Evolutionary conservation across 2,329 filamentous ascomycete species (phyloP).

Genomic region (Camillea tinctor): DNA sequence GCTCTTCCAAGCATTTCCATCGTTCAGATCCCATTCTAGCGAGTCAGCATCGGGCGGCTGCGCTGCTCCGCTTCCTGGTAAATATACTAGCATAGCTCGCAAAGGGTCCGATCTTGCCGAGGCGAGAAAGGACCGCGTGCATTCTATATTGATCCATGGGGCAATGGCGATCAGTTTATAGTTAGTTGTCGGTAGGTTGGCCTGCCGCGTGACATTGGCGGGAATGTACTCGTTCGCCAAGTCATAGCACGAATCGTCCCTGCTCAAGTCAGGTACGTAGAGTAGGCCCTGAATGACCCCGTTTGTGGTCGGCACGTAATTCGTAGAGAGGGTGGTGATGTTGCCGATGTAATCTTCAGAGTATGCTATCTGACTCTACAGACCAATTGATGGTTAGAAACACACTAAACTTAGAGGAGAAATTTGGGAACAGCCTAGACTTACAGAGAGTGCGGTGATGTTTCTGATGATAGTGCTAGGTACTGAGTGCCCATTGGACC

Average conservation of each 20-base stretch:
- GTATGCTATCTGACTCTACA: constrained; percentile 48
- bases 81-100: constrained; percentile 64
- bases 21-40: constrained; percentile 67
- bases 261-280: constrained; percentile 73
- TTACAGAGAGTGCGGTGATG: constrained; percentile 55
- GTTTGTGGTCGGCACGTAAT: constrained; percentile 57
- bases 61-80: constrained; percentile 52
- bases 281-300: constrained; percentile 73
- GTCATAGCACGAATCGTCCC: constrained; percentile 60
- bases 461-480: constrained; percentile 56
- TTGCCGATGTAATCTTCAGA: constrained; percentile 52
- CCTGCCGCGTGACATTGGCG: constrained; percentile 68
- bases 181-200: constrained; percentile 66
- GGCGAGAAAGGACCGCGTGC: constrained; percentile 70
- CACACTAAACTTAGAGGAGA: constrained; percentile 15
- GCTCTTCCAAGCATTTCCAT: constrained; percentile 68
- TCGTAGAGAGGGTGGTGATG: constrained; percentile 74
- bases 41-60: constrained; percentile 67
- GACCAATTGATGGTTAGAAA: constrained; percentile 6
- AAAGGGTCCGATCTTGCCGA: constrained; percentile 58
- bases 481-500: constrained; percentile 47
- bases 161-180: constrained; percentile 79
- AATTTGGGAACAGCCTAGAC: constrained; percentile 25
- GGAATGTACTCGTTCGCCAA: constrained; percentile 67
- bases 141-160: constrained; percentile 77